Conservation (phyloP, 805 yeast species). For the Grigorovia transvaalensis region DNA sequence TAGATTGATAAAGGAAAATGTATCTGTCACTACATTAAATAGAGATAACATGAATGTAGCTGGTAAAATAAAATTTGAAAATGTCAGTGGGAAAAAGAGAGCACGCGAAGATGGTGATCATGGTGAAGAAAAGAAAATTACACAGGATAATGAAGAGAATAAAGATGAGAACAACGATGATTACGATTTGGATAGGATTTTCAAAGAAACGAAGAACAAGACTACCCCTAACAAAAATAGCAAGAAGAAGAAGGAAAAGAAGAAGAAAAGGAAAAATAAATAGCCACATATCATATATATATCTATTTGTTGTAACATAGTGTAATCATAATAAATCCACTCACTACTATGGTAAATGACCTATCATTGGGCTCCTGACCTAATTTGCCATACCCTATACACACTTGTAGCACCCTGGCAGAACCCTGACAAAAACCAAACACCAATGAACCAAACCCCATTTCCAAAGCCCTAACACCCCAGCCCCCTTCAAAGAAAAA, state of each 20-base stretch:
- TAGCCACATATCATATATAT: not conserved
- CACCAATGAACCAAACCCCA: no score
- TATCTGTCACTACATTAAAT: conserved; percentile 1
- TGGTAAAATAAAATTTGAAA: conserved; percentile 14
- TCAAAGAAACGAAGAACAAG: conserved; percentile 16
- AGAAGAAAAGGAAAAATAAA: not conserved
- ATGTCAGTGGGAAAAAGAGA: conserved; percentile 12
- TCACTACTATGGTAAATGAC: no score
- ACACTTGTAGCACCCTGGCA: not conserved
- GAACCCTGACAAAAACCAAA: no score
- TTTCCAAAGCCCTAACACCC: not conserved
- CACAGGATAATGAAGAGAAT: conserved; percentile 27
- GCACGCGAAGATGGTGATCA: not conserved
- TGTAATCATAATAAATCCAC: not conserved
- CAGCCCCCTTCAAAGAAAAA: not conserved
- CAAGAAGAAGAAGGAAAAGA: not conserved
- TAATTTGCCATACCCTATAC: not conserved
- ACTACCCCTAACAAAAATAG: conserved; percentile 7
- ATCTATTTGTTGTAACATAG: not conserved
- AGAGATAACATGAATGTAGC: not conserved
- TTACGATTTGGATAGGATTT: conserved; percentile 17
- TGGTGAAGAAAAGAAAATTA: conserved; percentile 17
- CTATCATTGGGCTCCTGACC: not conserved
- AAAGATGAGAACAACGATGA: conserved; percentile 29
- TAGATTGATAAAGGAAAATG: not conserved